These are phyloP conservation scores for Cystobasidium ongulense DNA, from an alignment of 768 basidiomycete species.

Conservation along the genomic window DNA sequence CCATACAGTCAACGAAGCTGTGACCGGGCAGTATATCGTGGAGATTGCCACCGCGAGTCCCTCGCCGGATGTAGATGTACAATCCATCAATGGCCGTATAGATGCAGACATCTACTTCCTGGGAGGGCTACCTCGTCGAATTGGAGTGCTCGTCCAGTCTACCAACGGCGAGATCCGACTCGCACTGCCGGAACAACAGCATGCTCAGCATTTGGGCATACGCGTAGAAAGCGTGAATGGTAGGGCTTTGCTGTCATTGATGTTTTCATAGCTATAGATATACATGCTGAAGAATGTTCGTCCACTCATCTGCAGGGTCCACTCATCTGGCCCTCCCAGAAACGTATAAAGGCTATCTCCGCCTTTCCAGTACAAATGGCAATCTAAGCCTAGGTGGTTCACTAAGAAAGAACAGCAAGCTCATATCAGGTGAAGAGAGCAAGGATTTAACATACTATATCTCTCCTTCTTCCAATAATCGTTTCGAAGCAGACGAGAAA, in stretches of 20 bases:
- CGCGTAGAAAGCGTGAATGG: not conserved
- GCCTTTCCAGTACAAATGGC: not conserved
- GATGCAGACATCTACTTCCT: not conserved
- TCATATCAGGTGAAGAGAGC: not conserved
- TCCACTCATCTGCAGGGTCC: not conserved
- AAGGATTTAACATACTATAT: not conserved
- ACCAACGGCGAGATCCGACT: not conserved
- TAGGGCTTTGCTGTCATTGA: not conserved
- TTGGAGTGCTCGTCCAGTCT: not conserved
- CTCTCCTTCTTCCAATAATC: not conserved
- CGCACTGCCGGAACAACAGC: conserved; percentile 3
- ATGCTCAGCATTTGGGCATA: conserved; percentile 13
- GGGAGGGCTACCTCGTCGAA: conserved; percentile 13
- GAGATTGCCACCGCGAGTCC: not conserved
- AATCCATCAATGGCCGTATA: not conserved
- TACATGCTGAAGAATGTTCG: not conserved
- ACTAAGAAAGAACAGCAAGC: not conserved
- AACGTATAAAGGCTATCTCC: not conserved
- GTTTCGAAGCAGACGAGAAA: not conserved
- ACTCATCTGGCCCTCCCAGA: not conserved
- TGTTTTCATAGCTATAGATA: not conserved
- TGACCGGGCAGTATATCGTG: conserved; percentile 13
- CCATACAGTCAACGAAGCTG: not conserved
- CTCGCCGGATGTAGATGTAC: not conserved
- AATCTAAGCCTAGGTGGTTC: not conserved